These are phyloP conservation scores for Wickerhamomyces tratensis DNA, from an alignment of 805 yeast genomes.

Conservation along the genomic window DNA sequence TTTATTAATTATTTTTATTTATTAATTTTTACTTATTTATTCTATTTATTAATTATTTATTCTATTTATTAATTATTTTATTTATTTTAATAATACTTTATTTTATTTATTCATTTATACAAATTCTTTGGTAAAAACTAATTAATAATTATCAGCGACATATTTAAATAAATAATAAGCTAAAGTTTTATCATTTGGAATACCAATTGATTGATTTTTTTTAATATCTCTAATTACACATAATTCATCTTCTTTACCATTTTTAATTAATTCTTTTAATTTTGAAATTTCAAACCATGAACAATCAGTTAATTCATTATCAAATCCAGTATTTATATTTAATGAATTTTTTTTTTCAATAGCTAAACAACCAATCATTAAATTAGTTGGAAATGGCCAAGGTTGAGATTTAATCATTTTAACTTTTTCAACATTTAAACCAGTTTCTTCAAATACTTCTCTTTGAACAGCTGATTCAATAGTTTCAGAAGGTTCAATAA, in stretches of 20 bases:
- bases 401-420: conserved; percentile 73
- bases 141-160: conserved; percentile 11
- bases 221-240: conserved; percentile 8
- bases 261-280: conserved; percentile 30
- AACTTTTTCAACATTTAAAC: conserved; percentile 49
- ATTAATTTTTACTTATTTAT: too few species aligned
- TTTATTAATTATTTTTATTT: too few species aligned
- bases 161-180: conserved; percentile 15
- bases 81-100: too few species aligned
- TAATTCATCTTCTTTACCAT: conserved; percentile 15
- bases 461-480: conserved; percentile 81
- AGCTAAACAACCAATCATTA: conserved; percentile 89
- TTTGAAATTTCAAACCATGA: conserved; percentile 64
- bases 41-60: too few species aligned
- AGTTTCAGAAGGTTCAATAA: conserved; percentile 91
- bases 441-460: conserved; percentile 94
- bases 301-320: conserved; percentile 77
- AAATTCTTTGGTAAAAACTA: too few species aligned
- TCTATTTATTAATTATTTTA: too few species aligned
- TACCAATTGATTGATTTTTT: conserved; percentile 8
- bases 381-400: conserved; percentile 95
- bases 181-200: conserved; percentile 18
- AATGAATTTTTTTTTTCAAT: conserved; percentile 56
- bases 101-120: too few species aligned
- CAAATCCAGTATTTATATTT: conserved; percentile 63